These are phyloP conservation scores for Drechslerella coelobrocha DNA, from an alignment of 2,329 filamentous ascomycete genomes.

Conservation along the genomic window DNA sequence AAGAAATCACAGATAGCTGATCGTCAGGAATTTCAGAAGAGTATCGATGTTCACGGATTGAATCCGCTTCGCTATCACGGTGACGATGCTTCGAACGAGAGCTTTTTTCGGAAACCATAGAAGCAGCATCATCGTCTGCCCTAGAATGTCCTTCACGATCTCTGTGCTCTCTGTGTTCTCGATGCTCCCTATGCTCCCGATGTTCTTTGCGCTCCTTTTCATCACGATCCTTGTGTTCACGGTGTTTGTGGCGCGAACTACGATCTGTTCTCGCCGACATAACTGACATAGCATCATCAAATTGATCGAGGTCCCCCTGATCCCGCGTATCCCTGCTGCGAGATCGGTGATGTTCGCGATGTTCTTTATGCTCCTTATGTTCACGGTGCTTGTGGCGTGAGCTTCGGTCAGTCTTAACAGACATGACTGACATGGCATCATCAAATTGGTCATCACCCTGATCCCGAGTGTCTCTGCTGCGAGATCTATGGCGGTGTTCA, in stretches of 20 bases:
- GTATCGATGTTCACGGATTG: constrained; percentile 31
- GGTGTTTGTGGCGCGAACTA: constrained; percentile 36
- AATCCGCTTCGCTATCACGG: constrained; percentile 28
- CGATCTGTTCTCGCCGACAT: constrained; percentile 34
- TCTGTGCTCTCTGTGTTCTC: constrained; percentile 8
- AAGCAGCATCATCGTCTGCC: constrained; percentile 37
- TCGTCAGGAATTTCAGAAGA: constrained; percentile 46
- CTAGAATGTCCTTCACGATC: constrained; percentile 8
- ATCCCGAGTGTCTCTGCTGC: constrained; percentile 31
- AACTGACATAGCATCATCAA: constrained; percentile 42
- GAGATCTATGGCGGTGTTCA: constrained; percentile 45
- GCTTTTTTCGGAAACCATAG: constrained; percentile 35
- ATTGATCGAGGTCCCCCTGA: constrained; percentile 28
- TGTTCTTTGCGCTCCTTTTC: constrained; percentile 24
- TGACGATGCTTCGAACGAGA: constrained; percentile 32
- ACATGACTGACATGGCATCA: constrained; percentile 38
- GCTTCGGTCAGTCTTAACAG: constrained; percentile 31
- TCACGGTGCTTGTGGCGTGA: constrained; percentile 41
- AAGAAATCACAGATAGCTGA: constrained; percentile 34
- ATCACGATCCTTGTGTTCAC: constrained; percentile 29
- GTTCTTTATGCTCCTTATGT: constrained; percentile 32
- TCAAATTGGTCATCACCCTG: constrained; percentile 41
- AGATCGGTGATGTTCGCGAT: constrained; percentile 38
- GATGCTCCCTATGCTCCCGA: constrained; percentile 27
- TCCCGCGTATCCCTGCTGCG: constrained; percentile 32